A percentile compares a stretch with the other conserved stretches of the same genome.
Evolutionary conservation across 495 filamentous ascomycete genomes (phyloP).

Genomic region (Halenospora varia): DNA sequence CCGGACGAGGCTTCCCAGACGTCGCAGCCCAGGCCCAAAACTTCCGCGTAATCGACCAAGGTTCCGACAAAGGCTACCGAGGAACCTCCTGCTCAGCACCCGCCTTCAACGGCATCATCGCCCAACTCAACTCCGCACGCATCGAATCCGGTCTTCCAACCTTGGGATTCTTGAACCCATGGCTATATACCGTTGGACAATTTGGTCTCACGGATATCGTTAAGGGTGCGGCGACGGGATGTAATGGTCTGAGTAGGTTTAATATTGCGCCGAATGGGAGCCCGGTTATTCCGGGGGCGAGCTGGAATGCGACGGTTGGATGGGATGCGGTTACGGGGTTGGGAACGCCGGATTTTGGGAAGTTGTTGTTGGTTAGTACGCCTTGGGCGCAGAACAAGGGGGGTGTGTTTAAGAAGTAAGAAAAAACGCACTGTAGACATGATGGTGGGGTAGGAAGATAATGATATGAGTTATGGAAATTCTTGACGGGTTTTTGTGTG

Average conservation of each 20-base stretch:
- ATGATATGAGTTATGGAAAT: too few species aligned
- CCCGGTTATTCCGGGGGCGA: constrained; percentile 44
- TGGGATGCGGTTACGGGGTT: constrained; percentile 33
- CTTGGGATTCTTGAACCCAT: constrained; percentile 61
- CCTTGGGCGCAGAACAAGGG: constrained; percentile 11
- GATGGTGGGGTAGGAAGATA: too few species aligned
- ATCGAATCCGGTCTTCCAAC: constrained; percentile 40
- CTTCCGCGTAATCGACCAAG: constrained; percentile 16
- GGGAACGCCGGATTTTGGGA: constrained; percentile 21
- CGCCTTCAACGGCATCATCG: constrained; percentile 46
- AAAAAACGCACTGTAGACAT: too few species aligned
- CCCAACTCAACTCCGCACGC: constrained; percentile 53
- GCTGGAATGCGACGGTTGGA: constrained; percentile 55
- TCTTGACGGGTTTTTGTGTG: too few species aligned
- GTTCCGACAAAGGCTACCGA: constrained; percentile 6
- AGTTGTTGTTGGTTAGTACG: constrained; percentile 13
- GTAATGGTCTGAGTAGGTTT: constrained; percentile 26
- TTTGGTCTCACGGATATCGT: constrained; percentile 54
- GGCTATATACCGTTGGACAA: constrained; percentile 47
- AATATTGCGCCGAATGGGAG: constrained; percentile 5
- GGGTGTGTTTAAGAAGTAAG: not conserved
- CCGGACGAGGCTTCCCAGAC: constrained; percentile 70
- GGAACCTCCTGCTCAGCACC: constrained; percentile 45
- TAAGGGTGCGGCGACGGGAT: constrained; percentile 49
- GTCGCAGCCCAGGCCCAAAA: constrained; percentile 54